Evolutionary conservation across 2,329 filamentous ascomycete species (phyloP).

Genomic region (Fusarium fujikuroi): DNA sequence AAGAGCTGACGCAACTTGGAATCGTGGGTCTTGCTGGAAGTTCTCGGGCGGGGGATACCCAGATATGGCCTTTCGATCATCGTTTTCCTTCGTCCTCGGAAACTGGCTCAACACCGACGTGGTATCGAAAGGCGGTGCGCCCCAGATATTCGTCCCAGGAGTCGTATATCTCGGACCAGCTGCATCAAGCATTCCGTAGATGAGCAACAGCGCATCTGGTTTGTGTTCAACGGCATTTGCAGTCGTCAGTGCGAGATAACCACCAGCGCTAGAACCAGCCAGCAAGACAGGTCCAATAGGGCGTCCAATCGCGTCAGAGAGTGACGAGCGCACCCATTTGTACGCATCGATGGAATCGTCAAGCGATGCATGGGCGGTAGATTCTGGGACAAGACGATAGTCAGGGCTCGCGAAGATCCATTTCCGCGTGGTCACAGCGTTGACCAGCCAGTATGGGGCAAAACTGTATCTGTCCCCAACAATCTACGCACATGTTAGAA

Average conservation of each 20-base stretch:
- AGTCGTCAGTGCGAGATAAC: constrained; percentile 31
- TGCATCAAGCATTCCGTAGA: constrained; percentile 38
- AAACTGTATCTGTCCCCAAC: constrained; percentile 39
- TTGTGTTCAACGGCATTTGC: constrained; percentile 3
- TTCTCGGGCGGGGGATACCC: neutral
- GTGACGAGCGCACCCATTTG: constrained; percentile 28
- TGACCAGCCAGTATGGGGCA: constrained; percentile 34
- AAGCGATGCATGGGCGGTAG: constrained; percentile 29
- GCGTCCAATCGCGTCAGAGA: constrained; percentile 10
- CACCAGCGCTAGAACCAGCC: constrained; percentile 38
- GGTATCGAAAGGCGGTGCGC: constrained; percentile 15
- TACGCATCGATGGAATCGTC: constrained; percentile 37
- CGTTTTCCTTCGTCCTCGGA: neutral
- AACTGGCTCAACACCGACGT: constrained; percentile 17
- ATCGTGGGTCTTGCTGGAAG: neutral
- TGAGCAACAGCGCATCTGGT: constrained; percentile 17
- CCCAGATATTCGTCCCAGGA: constrained; percentile 27
- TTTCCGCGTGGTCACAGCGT: constrained; percentile 29
- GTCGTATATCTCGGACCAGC: constrained; percentile 24
- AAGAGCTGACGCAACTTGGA: constrained; percentile 25
- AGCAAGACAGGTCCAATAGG: constrained; percentile 22
- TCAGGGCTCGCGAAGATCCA: constrained; percentile 42
- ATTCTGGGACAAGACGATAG: constrained; percentile 38
- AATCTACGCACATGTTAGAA: constrained; percentile 16
- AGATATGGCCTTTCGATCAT: constrained; percentile 21